Evolutionary conservation across 2,329 filamentous ascomycete genomes (phyloP), one percentile per base, ranked within the genome.

Genomic region (Ceratocystis lukuohia): DNA sequence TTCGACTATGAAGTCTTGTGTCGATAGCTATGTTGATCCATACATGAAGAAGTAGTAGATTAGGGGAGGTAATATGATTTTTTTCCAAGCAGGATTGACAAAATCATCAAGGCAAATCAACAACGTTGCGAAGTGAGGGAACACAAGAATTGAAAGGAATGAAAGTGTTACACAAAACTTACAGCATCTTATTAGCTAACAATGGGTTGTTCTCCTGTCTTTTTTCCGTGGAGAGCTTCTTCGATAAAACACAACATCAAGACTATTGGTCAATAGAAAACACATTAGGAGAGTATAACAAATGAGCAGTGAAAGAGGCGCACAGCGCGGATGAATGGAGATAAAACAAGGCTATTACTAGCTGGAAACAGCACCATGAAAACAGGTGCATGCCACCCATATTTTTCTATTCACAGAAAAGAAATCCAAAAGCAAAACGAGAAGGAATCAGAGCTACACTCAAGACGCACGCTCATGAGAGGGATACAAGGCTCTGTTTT

Each of bases 391-490:
- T 25, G 37, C 37, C 37, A 41, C 37, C 37, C 15, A 6, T 25
- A 48, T 67, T 61, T 41, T 28, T 62, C 33, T 48, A 37, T 61
- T 48, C 41, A 41, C 37, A 41, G 37, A 62, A 41, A 62, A 63
- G 22, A 22, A 41, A 28, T 41, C n/a, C 2, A 50, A 41, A 53
- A 17, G 62, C 46, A 62, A 62, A 28, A 22, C 5, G 8, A 8
- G 2, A 5, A 48, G 28, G 25, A 30, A 64, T 4, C 15, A 25
- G n/a, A 48, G 48, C 25, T 12, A 30, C 45, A 15, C 12, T 41
- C 37, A 20, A 17, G 12, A 62, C 7, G 30, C 61, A 20, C 6
- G 8, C 15, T 62, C 15, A 3, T 4, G 25, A 30, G 20, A 17
- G 44, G 8, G 10, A 37, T 8, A 37, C 8, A 37, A 10, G 33